These are phyloP conservation scores for Citrus medica DNA, from an alignment of 345 rosid genomes.

Conservation along the genomic window DNA sequence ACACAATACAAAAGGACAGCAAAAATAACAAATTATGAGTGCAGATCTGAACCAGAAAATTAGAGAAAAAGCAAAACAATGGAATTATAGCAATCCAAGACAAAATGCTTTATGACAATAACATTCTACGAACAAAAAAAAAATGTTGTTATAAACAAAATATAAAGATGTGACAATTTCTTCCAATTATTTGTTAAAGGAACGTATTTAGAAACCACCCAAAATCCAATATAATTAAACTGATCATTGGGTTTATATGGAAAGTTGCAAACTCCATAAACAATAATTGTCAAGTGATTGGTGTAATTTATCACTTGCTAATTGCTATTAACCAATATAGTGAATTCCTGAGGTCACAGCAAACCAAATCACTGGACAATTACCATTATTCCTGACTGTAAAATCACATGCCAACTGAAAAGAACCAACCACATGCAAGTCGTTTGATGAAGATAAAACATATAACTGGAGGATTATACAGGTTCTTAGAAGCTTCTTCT, in stretches of 20 bases:
- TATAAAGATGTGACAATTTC: neutral
- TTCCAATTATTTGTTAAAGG: neutral
- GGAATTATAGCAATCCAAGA: neutral
- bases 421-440: neutral
- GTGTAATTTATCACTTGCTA: neutral
- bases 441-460: neutral
- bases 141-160: neutral
- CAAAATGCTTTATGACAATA: neutral
- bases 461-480: neutral
- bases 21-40: neutral
- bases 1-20: neutral
- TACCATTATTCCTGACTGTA: neutral
- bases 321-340: neutral
- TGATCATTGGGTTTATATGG: neutral
- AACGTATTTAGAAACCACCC: neutral
- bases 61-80: neutral
- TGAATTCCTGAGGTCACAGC: neutral
- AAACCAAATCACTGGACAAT: neutral
- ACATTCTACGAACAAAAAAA: neutral
- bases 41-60: neutral
- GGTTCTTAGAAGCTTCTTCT: neutral
- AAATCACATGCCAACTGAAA: neutral
- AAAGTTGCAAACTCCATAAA: neutral
- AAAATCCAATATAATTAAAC: neutral
- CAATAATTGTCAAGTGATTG: neutral